phyloP scores from a whole-genome alignment of 2,329 filamentous ascomycete species.

The Hymenoscyphus linearis region DNA sequence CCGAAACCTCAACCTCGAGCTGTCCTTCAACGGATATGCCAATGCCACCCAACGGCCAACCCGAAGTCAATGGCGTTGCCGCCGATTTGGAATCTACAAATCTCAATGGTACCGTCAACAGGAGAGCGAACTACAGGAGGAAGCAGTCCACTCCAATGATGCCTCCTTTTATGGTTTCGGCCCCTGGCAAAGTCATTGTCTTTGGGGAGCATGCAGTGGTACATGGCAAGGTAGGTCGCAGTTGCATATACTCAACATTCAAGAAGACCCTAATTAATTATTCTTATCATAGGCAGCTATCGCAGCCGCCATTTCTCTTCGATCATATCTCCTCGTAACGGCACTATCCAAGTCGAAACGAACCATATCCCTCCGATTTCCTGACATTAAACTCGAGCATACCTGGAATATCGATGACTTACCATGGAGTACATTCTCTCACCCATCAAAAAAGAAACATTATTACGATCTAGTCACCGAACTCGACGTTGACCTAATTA shows the following conservation, averaged over 20 bases:
- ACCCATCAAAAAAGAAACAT: slow-evolving; percentile 81
- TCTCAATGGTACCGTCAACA: slow-evolving; percentile 20
- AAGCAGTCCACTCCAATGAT: slow-evolving; percentile 63
- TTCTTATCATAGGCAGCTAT: slow-evolving; percentile 64
- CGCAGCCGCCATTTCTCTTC: slow-evolving; percentile 88
- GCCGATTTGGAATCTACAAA: slow-evolving; percentile 15
- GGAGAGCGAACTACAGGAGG: slow-evolving; percentile 35
- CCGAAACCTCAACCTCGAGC: slow-evolving; percentile 17
- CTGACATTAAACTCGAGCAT: slow-evolving; percentile 83
- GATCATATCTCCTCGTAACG: slow-evolving; percentile 94
- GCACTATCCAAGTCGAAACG: slow-evolving; percentile 87
- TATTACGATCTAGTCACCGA: slow-evolving; percentile 87
- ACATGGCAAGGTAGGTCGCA: slow-evolving; percentile 84
- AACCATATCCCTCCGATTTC: slow-evolving; percentile 82
- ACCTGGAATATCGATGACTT: slow-evolving; percentile 92
- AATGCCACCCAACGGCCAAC: slow-evolving; percentile 17
- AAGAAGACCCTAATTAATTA: background rate
- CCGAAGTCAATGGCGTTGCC: slow-evolving; percentile 12
- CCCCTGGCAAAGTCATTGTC: slow-evolving; percentile 96
- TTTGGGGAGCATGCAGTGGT: slow-evolving; percentile 99
- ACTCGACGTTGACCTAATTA: slow-evolving; percentile 77
- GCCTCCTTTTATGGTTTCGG: slow-evolving; percentile 95
- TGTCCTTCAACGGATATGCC: slow-evolving; percentile 20
- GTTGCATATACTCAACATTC: slow-evolving; percentile 12
- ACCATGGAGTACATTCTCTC: slow-evolving; percentile 78